Percentiles rank a stretch among this genome's conserved stretches.
phyloP scores from a whole-genome alignment of 257 asterid species.

The Solanum sparsipilum region DNA sequence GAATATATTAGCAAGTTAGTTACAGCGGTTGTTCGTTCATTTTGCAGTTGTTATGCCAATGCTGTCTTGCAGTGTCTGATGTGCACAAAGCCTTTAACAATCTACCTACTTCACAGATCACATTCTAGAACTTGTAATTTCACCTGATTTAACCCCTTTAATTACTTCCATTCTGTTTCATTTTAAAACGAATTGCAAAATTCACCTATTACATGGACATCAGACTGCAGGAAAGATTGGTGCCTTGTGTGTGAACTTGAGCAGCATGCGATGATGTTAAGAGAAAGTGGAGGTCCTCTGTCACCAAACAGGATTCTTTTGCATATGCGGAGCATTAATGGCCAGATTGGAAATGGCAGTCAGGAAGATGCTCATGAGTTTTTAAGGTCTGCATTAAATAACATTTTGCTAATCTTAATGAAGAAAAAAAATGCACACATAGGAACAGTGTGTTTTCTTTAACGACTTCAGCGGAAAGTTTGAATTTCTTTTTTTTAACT shows the following conservation, averaged over 20 bases:
- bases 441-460: neutral
- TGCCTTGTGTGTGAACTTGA: constrained; percentile 91
- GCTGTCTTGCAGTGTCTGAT: constrained; percentile 86
- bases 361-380: constrained; percentile 97
- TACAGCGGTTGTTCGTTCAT: neutral
- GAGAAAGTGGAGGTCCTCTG: constrained; percentile 59
- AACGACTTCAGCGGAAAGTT: neutral
- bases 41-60: constrained; percentile 84
- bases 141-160: neutral
- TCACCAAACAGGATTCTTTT: constrained; percentile 61
- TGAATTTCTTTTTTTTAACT: neutral
- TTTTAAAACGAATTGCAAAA: neutral
- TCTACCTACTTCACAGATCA: constrained; percentile 60
- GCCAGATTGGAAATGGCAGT: constrained; percentile 84
- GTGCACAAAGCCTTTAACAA: constrained; percentile 68
- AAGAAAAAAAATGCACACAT: neutral
- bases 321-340: constrained; percentile 54
- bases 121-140: constrained; percentile 67
- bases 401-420: neutral
- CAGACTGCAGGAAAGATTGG: constrained; percentile 73
- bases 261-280: constrained; percentile 46
- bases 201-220: neutral
- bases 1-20: neutral
- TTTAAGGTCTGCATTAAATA: constrained; percentile 35
- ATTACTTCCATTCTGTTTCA: neutral